Evolutionary conservation across 2,329 filamentous ascomycete species (phyloP), one percentile per base, ranked within the genome.

Genomic region (Ascochyta fabae): DNA sequence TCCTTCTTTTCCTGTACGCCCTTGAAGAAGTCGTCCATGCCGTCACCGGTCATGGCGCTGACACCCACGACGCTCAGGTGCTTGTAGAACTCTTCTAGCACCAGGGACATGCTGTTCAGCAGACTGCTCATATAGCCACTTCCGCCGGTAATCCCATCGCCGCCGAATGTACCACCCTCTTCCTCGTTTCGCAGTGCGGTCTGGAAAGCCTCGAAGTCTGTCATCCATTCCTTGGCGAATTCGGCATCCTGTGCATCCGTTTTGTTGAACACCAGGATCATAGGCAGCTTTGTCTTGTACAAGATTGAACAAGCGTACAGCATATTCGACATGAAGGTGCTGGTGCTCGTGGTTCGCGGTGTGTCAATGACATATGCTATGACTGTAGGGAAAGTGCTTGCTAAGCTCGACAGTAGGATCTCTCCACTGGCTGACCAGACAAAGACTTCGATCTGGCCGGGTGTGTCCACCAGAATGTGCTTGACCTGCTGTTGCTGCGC

Each of bases 241-340:
- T 86, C 84, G 0, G 92, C 91, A 69, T 96, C 90, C 75, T 96
- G 92, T 38, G 96, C 92, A 70, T 99, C 95, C 0, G 93, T 97
- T 81, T 99, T 99, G 82, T 99, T 99, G 83, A 99, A 98, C 10
- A 99, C 95, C 7, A 99, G 80, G 49, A 99, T 96, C 95, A 99
- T 99, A 23, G 95, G 95, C 0, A 99, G 83, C 75, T 96, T 96
- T 2, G 94, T 98, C 81, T 98, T 98, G 85, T 99, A 99, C 15
- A 99, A 85, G 62, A 99, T 99, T 57, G 91, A 96, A 82, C 95
- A 98, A 22, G 95, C 95, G 77, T 99, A 99, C 39, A 99, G 87
- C 95, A 99, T 99, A 79, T 99, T 99, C 75, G 91, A 96, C 95
- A 99, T 99, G 78, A 99, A 99, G 0, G 95, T 99, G 60, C 90